These are phyloP conservation scores for Tetrahymena malaccensis DNA, from an alignment of 73 alveolate genomes.

Conservation along the genomic window DNA sequence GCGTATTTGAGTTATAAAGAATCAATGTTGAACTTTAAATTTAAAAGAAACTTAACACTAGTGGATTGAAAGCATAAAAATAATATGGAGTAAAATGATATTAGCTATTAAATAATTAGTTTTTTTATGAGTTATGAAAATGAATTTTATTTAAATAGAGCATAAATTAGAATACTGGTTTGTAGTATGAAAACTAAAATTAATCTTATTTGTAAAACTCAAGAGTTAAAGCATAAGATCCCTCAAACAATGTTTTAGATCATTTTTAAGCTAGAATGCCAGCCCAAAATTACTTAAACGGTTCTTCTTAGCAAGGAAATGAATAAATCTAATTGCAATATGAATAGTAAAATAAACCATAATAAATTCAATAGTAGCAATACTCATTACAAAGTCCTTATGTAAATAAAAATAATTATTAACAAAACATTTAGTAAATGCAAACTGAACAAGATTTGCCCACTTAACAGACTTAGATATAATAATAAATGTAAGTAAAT, in stretches of 20 bases:
- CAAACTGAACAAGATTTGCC: neutral
- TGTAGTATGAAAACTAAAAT: neutral
- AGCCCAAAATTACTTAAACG: neutral
- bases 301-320: neutral
- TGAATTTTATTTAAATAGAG: neutral
- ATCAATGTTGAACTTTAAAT: neutral
- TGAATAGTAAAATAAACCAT: neutral
- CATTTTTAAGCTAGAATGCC: neutral
- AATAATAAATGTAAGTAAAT: neutral
- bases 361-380: neutral
- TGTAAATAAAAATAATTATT: too few relatives aligned
- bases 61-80: neutral
- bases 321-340: neutral
- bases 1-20: conserved; percentile 28
- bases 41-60: neutral
- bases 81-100: neutral
- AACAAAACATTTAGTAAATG: neutral
- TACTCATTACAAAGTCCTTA: neutral
- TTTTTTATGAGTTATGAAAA: too few relatives aligned
- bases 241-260: neutral
- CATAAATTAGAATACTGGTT: neutral
- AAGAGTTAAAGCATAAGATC: neutral
- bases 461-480: neutral
- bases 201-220: neutral
- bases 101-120: neutral